Percentiles rank a stretch among this genome's conserved stretches.
phyloP scores from a whole-genome alignment of 768 basidiomycete genomes.

The Lactarius indigo region DNA sequence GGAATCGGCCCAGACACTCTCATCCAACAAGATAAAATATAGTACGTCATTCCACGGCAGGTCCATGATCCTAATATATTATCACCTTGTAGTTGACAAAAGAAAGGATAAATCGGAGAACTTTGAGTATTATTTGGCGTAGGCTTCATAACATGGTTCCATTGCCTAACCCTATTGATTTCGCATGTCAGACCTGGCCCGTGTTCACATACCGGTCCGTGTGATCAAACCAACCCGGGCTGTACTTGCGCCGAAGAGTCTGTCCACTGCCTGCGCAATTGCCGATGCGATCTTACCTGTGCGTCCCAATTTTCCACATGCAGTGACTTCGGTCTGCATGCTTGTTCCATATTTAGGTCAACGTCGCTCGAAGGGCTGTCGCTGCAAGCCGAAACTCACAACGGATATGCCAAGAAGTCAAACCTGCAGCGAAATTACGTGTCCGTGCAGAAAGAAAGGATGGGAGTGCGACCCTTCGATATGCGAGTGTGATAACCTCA shows the following conservation, averaged over 20 bases:
- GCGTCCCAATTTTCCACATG: conserved; percentile 20
- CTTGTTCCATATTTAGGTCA: conserved; percentile 37
- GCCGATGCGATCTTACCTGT: conserved; percentile 53
- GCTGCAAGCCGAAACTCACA: conserved; percentile 30
- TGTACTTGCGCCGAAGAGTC: conserved; percentile 51
- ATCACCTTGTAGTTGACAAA: neutral
- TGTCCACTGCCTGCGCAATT: conserved; percentile 54
- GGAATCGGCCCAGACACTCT: neutral
- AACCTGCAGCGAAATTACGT: conserved; percentile 38
- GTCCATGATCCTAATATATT: neutral
- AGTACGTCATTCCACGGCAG: neutral
- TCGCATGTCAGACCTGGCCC: conserved; percentile 37
- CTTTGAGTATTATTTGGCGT: neutral
- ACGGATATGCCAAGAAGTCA: conserved; percentile 13
- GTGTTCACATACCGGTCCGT: conserved; percentile 57
- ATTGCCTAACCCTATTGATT: neutral
- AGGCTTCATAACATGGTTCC: neutral
- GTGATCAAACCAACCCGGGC: conserved; percentile 34
- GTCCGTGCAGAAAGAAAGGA: conserved; percentile 47
- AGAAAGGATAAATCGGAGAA: neutral
- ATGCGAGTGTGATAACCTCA: conserved; percentile 50
- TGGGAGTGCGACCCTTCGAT: conserved; percentile 71
- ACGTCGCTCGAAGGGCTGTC: conserved; percentile 56
- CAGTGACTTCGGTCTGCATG: neutral
- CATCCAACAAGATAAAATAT: neutral